Evolutionary conservation across 352 stramenopile species (phyloP).

Genomic region (Globisporangium solare): DNA sequence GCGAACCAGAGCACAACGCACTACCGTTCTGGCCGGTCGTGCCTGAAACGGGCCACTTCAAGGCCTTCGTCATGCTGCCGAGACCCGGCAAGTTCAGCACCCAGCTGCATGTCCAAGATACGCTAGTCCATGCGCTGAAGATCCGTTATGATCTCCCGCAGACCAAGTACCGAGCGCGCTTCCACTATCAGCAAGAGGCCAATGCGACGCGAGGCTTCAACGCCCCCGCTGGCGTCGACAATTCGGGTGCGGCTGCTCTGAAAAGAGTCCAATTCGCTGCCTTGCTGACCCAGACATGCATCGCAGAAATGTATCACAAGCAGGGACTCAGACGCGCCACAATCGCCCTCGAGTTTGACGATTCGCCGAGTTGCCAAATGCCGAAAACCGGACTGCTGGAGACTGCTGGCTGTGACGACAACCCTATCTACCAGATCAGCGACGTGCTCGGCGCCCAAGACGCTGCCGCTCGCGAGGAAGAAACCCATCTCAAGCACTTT

Average conservation of each 20-base stretch:
- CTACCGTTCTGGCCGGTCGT: constrained; percentile 49
- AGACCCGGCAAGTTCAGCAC: constrained; percentile 31
- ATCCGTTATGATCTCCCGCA: constrained; percentile 28
- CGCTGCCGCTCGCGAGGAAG: constrained; percentile 15
- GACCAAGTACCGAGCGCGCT: constrained; percentile 41
- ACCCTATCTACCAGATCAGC: not conserved
- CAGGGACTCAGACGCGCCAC: constrained; percentile 35
- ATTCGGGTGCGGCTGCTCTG: constrained; percentile 45
- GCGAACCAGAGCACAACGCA: too few relatives aligned
- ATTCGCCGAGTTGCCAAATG: constrained; percentile 24
- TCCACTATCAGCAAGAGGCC: constrained; percentile 57
- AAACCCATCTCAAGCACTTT: constrained; percentile 36
- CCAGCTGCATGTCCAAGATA: constrained; percentile 15
- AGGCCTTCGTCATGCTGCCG: constrained; percentile 60
- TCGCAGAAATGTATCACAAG: constrained; percentile 47
- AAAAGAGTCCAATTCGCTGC: constrained; percentile 43
- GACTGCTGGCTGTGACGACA: constrained; percentile 47
- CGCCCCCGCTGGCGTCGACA: constrained; percentile 42
- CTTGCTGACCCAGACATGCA: constrained; percentile 48
- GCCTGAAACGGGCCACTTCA: constrained; percentile 43
- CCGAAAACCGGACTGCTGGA: constrained; percentile 19
- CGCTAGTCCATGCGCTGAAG: constrained; percentile 18
- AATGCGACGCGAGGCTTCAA: constrained; percentile 51
- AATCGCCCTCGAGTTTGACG: constrained; percentile 48
- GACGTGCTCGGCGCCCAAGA: constrained; percentile 3